phyloP scores from a whole-genome alignment of 192 early-diverging fungal genomes.

The Lobosporangium transversale region DNA sequence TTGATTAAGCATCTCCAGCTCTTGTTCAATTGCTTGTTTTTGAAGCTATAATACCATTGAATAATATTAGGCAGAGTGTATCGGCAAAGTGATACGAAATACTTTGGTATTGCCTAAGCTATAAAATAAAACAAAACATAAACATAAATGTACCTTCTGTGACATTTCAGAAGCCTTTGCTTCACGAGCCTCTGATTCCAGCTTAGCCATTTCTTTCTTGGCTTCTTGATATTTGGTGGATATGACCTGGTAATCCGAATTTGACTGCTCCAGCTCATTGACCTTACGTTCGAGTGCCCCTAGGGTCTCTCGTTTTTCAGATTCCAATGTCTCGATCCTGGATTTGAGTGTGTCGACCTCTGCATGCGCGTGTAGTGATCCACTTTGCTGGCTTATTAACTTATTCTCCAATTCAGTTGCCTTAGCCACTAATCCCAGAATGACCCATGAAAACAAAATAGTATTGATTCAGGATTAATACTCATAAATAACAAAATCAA shows the following conservation, averaged over 20 bases:
- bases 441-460: too few species aligned
- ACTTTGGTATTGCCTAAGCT: too few species aligned
- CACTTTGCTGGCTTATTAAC: conserved; percentile 30
- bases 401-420: conserved; percentile 19
- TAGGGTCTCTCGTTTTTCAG: conserved; percentile 34
- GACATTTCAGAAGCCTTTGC: conserved; percentile 43
- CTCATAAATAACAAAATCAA: background rate
- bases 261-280: conserved; percentile 31
- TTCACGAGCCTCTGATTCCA: conserved; percentile 42
- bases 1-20: conserved; percentile 65
- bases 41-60: conserved; percentile 25
- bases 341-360: conserved; percentile 25
- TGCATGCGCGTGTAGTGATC: conserved; percentile 26
- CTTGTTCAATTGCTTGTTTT: conserved; percentile 62
- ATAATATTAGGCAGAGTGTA: background rate
- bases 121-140: too few species aligned
- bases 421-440: too few species aligned
- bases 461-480: background rate
- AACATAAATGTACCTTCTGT: conserved; percentile 25
- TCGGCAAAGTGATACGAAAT: background rate
- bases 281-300: conserved; percentile 40
- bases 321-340: conserved; percentile 27
- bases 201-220: conserved; percentile 33
- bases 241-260: conserved; percentile 38
- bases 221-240: conserved; percentile 28